Conservation (phyloP, 106 monocot genomes). For the Acanthochlamys bracteata region DNA sequence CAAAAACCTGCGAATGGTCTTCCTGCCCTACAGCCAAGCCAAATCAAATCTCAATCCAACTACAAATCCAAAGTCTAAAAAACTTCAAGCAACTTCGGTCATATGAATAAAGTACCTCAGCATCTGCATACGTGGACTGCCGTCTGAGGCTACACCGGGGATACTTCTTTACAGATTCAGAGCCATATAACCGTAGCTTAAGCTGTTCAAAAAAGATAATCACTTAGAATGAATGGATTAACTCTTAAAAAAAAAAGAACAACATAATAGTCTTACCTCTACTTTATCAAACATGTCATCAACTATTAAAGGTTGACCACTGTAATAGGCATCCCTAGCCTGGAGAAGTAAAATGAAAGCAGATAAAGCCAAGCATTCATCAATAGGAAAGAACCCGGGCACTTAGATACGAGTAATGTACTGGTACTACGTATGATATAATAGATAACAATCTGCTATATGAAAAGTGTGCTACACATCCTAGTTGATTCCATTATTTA, state of each 20-base stretch:
- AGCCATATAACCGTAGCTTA: slow-evolving; percentile 79
- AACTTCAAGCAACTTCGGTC: background rate
- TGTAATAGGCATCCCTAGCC: slow-evolving; percentile 97
- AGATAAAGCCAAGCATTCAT: too few species aligned
- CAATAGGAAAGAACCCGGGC: too few species aligned
- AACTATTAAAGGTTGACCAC: slow-evolving; percentile 76
- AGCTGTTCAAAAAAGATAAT: slow-evolving; percentile 32
- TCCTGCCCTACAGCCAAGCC: slow-evolving; percentile 94
- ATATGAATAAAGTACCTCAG: slow-evolving; percentile 57
- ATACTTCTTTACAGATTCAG: slow-evolving; percentile 89
- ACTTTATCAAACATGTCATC: slow-evolving; percentile 99
- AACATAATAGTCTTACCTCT: slow-evolving; percentile 50
- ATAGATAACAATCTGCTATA: too few species aligned
- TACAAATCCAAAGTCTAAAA: background rate
- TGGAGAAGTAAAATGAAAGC: too few species aligned
- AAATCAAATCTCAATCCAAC: slow-evolving; percentile 32
- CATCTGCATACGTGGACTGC: slow-evolving; percentile 89
- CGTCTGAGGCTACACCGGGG: slow-evolving; percentile 85
- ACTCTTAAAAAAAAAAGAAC: background rate
- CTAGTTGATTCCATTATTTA: too few species aligned
- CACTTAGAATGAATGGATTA: background rate
- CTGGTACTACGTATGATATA: too few species aligned
- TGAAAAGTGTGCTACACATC: too few species aligned
- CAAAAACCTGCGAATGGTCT: slow-evolving; percentile 82
- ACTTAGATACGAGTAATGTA: too few species aligned